Percentiles rank a stretch among this genome's conserved stretches.
Evolutionary conservation across 352 stramenopile genomes (phyloP).

Genomic region (Globisporangium canariense): DNA sequence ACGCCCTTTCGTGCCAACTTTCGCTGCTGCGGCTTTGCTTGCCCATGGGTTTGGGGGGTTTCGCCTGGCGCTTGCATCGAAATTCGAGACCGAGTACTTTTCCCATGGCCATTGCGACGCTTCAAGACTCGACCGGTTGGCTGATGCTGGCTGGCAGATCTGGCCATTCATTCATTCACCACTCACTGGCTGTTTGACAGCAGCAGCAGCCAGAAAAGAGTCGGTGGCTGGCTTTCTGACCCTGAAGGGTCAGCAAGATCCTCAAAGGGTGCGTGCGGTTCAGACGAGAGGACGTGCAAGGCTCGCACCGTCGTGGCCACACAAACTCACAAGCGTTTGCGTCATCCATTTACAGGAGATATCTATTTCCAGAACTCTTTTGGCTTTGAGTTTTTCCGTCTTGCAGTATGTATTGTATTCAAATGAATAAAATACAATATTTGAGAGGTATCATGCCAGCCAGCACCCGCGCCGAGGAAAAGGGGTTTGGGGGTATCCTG

Average conservation of each 20-base stretch:
- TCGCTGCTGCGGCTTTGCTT: neutral
- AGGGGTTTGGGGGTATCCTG: too few relatives aligned
- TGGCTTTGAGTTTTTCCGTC: too few relatives aligned
- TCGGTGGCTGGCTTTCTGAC: conserved; percentile 7
- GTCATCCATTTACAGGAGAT: too few relatives aligned
- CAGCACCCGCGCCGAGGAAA: too few relatives aligned
- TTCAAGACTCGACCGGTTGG: neutral
- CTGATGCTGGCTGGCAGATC: neutral
- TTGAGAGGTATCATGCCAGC: too few relatives aligned
- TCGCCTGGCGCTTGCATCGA: neutral
- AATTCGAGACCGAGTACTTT: neutral
- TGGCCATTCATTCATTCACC: neutral
- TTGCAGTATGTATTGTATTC: too few relatives aligned
- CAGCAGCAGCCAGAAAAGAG: conserved; percentile 8
- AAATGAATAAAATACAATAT: too few relatives aligned
- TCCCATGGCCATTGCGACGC: neutral
- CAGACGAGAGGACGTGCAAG: conserved; percentile 8
- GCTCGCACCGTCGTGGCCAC: conserved; percentile 1
- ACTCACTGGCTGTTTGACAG: neutral
- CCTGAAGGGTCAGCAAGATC: conserved; percentile 12
- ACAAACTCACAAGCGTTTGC: neutral
- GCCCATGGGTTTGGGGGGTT: neutral
- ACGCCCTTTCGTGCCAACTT: neutral
- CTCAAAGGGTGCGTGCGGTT: conserved; percentile 18
- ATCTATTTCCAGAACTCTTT: too few relatives aligned